These are phyloP conservation scores for Sphaerulina populicola DNA, from an alignment of 2,329 filamentous ascomycete species.

Conservation along the genomic window DNA sequence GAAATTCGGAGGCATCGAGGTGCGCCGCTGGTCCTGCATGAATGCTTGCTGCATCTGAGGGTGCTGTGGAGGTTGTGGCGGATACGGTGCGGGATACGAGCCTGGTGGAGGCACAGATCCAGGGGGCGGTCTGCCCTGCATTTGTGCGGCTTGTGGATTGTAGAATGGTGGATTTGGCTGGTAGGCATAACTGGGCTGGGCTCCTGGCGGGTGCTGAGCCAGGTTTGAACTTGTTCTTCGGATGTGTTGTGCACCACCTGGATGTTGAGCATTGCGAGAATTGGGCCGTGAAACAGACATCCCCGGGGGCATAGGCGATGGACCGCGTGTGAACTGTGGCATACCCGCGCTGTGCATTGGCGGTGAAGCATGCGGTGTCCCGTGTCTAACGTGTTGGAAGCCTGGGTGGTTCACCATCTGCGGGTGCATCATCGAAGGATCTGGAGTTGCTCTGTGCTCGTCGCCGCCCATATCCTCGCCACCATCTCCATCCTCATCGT, in stretches of 20 bases:
- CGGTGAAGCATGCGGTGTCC: slow-evolving; percentile 77
- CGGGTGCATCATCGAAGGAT: slow-evolving; percentile 43
- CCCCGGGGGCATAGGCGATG: slow-evolving; percentile 71
- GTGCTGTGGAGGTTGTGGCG: slow-evolving; percentile 26
- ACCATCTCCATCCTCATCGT: slow-evolving; percentile 61
- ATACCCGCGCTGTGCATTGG: slow-evolving; percentile 68
- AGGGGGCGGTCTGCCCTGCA: slow-evolving; percentile 34
- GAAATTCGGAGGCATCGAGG: slow-evolving; percentile 65
- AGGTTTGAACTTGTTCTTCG: slow-evolving; percentile 68
- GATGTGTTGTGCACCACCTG: slow-evolving; percentile 54
- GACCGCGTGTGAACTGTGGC: slow-evolving; percentile 61
- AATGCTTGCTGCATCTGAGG: slow-evolving; percentile 57
- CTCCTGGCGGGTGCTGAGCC: slow-evolving; percentile 47
- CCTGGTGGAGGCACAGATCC: slow-evolving; percentile 20
- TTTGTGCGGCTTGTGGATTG: slow-evolving; percentile 49
- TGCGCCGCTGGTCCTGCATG: slow-evolving; percentile 65
- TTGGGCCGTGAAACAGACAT: slow-evolving; percentile 58
- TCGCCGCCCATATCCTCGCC: slow-evolving; percentile 42
- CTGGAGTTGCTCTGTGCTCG: slow-evolving; percentile 61
- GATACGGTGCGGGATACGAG: slow-evolving; percentile 27
- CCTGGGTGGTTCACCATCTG: slow-evolving; percentile 45
- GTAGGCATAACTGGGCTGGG: slow-evolving; percentile 59
- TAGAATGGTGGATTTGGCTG: slow-evolving; percentile 83
- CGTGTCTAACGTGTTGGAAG: slow-evolving; percentile 75
- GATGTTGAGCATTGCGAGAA: slow-evolving; percentile 62